These are phyloP conservation scores for Polymyxa betae DNA, from an alignment of 208 protist species.

Conservation along the genomic window DNA sequence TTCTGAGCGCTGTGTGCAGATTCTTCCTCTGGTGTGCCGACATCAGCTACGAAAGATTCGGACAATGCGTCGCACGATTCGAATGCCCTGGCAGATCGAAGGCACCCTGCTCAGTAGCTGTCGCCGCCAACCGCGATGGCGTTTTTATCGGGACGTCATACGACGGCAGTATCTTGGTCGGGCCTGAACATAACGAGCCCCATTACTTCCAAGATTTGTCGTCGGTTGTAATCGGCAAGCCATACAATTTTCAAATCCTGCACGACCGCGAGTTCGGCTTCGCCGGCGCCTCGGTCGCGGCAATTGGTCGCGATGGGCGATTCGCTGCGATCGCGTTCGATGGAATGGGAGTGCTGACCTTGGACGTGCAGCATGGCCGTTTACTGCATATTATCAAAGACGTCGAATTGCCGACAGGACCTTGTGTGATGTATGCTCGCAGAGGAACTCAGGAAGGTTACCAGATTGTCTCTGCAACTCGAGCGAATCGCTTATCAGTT, in stretches of 20 bases:
- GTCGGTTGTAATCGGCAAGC: background rate
- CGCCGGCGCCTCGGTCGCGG: background rate
- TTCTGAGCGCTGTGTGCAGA: background rate
- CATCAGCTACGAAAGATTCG: constrained; percentile 20
- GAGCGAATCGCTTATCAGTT: background rate
- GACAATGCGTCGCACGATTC: constrained; percentile 5
- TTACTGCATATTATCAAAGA: constrained; percentile 17
- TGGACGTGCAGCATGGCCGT: background rate
- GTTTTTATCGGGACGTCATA: constrained; percentile 32
- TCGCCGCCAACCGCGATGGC: background rate
- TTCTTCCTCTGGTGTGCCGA: constrained; percentile 50
- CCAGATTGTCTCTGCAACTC: constrained; percentile 24
- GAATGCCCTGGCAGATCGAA: background rate
- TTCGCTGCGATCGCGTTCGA: background rate
- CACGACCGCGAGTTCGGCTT: background rate
- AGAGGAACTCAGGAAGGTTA: constrained; percentile 14
- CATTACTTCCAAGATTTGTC: background rate
- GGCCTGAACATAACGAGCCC: constrained; percentile 5
- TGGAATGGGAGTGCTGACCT: constrained; percentile 28
- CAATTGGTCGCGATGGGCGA: constrained; percentile 9
- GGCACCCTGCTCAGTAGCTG: background rate
- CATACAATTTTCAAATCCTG: background rate
- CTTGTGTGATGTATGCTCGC: background rate
- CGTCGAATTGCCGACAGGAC: background rate
- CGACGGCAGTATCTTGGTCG: constrained; percentile 24